These are phyloP conservation scores for Mucor mucedo DNA, from an alignment of 371 early-diverging fungal genomes.

Conservation along the genomic window DNA sequence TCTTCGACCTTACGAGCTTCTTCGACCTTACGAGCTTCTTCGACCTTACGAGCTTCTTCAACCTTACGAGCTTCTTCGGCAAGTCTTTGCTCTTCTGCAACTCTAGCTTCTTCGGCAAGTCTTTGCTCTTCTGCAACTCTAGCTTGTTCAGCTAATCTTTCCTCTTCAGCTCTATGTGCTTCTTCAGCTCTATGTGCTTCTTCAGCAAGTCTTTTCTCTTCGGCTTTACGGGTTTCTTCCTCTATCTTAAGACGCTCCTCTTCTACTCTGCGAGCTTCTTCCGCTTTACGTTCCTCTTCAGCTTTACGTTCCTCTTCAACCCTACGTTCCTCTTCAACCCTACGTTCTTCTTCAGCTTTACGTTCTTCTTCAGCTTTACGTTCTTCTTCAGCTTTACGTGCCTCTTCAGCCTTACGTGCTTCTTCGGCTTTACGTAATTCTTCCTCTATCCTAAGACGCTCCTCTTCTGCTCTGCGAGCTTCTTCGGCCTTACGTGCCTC, in stretches of 20 bases:
- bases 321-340: slow-evolving; percentile 9
- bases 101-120: not conserved
- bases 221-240: slow-evolving; percentile 7
- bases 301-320: slow-evolving; percentile 16
- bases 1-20: slow-evolving; percentile 16
- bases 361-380: slow-evolving; percentile 1
- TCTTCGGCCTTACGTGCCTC: slow-evolving; percentile 13
- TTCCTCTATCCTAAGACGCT: slow-evolving; percentile 12
- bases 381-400: slow-evolving; percentile 10
- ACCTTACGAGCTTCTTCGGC: slow-evolving; percentile 6
- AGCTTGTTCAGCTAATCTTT: slow-evolving; percentile 6
- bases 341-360: slow-evolving; percentile 6
- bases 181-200: slow-evolving; percentile 16
- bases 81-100: slow-evolving; percentile 1
- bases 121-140: slow-evolving; percentile 2
- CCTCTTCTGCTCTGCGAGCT: slow-evolving; percentile 3
- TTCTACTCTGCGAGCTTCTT: slow-evolving; percentile 3
- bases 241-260: slow-evolving; percentile 1
- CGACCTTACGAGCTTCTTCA: not conserved
- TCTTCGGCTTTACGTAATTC: slow-evolving; percentile 17
- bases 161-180: slow-evolving; percentile 12
- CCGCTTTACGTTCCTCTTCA: slow-evolving; percentile 6
- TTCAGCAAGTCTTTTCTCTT: slow-evolving; percentile 11
- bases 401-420: slow-evolving; percentile 13
- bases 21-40: slow-evolving; percentile 16